Evolutionary conservation across 1,284 basidiomycete species (phyloP), one percentile per base, ranked within the genome.

Genomic region (Polyporus tsugae): DNA sequence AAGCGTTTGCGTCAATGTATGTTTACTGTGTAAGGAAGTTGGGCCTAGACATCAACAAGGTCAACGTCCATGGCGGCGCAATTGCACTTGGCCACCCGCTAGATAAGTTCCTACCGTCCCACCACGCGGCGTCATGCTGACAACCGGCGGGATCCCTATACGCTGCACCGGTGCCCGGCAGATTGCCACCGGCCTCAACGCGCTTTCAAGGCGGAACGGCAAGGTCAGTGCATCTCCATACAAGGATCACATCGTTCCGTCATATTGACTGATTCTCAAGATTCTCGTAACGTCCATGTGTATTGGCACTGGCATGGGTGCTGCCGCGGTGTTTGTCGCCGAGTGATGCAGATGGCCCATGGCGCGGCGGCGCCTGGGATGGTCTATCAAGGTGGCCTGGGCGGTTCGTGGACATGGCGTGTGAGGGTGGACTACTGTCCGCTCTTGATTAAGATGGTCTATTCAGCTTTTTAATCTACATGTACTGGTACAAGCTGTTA

Each of bases 61-160:
- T 96, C 60, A 96, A 97, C 76, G 93, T 95, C 15, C 93, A 95
- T 73, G 96, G 96, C 38, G 95, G 96, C 0, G 95, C 95, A 0
- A 96, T 96, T 73, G 95, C 95, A 13, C 85, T 96, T 15, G 95
- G 94, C 2, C 93, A 95, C 80, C 93, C 94, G n/a, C 78, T 95
- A 88, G 94, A 89, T 93, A 79, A 85, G 92, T 88, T 17, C 44
- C 68, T 66, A 72, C 66, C 66, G 69, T n/a, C 49, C 52, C 19
- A 22, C 46, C 41, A 19, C 17, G 13, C 22, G 5, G 60, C 6
- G 52, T 49, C 22, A 33, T 42, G 17, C 41, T 57, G 62, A 55
- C 25, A 11, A 63, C 15, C 35, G 22, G 38, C 73, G 75, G 69
- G 57, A 15, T 35, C 15, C 75, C 81, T 72, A 78, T 63, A 89